Evolutionary conservation across 257 asterid genomes (phyloP).

Genomic region (Jacaranda copaia): DNA sequence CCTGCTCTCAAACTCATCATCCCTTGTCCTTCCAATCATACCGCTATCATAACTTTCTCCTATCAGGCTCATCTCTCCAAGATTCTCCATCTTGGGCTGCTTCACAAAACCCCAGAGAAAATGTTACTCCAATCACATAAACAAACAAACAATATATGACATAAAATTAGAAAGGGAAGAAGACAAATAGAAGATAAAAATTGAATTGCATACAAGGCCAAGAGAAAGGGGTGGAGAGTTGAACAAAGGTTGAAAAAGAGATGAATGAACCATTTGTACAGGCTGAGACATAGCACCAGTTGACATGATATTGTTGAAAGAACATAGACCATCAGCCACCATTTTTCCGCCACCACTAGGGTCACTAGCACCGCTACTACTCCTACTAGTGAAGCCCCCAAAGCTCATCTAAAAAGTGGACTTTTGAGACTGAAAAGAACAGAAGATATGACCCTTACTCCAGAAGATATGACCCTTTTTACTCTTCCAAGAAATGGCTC

Average conservation of each 20-base stretch:
- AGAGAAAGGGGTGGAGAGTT: slow-evolving; percentile 56
- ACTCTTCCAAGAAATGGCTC: neutral
- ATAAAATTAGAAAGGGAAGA: slow-evolving; percentile 21
- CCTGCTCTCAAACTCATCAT: slow-evolving; percentile 70
- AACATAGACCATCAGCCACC: slow-evolving; percentile 55
- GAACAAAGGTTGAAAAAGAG: slow-evolving; percentile 51
- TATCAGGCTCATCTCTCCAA: slow-evolving; percentile 60
- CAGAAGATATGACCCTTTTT: slow-evolving; percentile 4
- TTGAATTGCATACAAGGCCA: slow-evolving; percentile 54
- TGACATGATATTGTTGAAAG: slow-evolving; percentile 45
- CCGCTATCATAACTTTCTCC: slow-evolving; percentile 52
- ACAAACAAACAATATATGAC: slow-evolving; percentile 3
- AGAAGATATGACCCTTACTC: no score
- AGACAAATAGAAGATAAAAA: neutral
- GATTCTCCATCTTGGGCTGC: slow-evolving; percentile 81
- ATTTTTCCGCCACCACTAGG: slow-evolving; percentile 50
- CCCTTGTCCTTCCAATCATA: slow-evolving; percentile 46
- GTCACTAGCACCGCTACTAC: slow-evolving; percentile 37
- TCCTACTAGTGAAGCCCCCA: slow-evolving; percentile 52
- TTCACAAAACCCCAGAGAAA: slow-evolving; percentile 36
- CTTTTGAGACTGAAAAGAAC: no score
- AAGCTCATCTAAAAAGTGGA: slow-evolving; percentile 55
- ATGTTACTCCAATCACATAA: slow-evolving; percentile 10
- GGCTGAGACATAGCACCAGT: slow-evolving; percentile 50
- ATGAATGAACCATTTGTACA: slow-evolving; percentile 48